phyloP scores from a whole-genome alignment of 129 eudicot species.

The Escallonia herrerae region DNA sequence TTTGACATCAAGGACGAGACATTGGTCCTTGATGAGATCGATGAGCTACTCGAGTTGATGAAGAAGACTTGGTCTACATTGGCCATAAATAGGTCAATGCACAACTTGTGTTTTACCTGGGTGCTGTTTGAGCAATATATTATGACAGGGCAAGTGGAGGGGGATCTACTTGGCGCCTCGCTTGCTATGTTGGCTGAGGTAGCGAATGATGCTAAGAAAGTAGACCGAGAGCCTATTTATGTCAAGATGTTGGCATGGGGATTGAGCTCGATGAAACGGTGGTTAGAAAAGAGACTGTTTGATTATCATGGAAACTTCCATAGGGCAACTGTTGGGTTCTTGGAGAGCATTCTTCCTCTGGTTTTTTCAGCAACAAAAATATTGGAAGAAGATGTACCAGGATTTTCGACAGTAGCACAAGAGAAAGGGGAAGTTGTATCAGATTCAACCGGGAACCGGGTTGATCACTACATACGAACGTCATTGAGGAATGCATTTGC shows the following conservation, averaged over 20 bases:
- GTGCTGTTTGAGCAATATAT: conserved; percentile 71
- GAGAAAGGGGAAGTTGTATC: conserved; percentile 32
- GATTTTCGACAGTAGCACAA: conserved; percentile 13
- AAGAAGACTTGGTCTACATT: conserved; percentile 82
- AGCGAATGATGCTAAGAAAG: conserved; percentile 66
- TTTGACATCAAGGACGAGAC: conserved; percentile 76
- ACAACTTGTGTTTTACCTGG: conserved; percentile 85
- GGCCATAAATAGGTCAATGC: conserved; percentile 58
- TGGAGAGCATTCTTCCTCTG: conserved; percentile 65
- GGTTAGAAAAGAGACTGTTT: conserved; percentile 63
- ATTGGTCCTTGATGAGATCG: conserved; percentile 69
- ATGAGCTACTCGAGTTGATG: conserved; percentile 78
- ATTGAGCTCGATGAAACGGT: conserved; percentile 44
- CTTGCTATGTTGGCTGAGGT: conserved; percentile 69
- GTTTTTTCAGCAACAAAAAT: conserved; percentile 53
- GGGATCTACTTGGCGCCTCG: conserved; percentile 65
- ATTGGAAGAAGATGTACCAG: conserved; percentile 47
- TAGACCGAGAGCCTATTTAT: conserved; percentile 49
- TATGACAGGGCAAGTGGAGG: conserved; percentile 61
- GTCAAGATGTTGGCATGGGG: conserved; percentile 49
- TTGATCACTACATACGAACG: conserved; percentile 69
- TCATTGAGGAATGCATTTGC: conserved; percentile 68
- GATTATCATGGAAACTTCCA: conserved; percentile 49
- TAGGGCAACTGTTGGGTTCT: conserved; percentile 27
- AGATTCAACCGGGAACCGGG: conserved; percentile 52